Evolutionary conservation across 305 asterid genomes (phyloP).

Genomic region (Fraxinus greggii): DNA sequence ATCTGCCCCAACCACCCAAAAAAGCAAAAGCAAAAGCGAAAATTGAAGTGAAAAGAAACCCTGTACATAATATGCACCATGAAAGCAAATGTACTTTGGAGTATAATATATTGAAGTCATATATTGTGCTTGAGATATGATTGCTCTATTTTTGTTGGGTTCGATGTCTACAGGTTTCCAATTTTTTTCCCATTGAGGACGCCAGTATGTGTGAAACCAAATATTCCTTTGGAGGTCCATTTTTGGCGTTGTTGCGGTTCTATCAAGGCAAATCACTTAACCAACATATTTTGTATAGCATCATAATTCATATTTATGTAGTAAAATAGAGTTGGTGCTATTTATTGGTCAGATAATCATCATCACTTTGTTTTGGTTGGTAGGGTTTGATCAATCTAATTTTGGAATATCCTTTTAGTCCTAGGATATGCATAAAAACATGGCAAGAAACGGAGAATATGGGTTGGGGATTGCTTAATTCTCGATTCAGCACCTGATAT

Average conservation of each 20-base stretch:
- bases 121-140: not conserved
- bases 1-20: not conserved
- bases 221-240: slow-evolving; percentile 76
- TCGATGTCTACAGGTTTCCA: slow-evolving; percentile 64
- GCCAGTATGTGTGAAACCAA: slow-evolving; percentile 64
- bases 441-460: not conserved
- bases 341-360: not conserved
- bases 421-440: not conserved
- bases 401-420: not conserved
- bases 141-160: slow-evolving; percentile 18
- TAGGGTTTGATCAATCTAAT: not conserved
- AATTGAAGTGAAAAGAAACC: not conserved
- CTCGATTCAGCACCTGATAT: not conserved
- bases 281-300: slow-evolving; percentile 5
- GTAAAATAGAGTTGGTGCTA: not conserved
- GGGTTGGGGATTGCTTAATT: not conserved
- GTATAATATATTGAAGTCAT: not conserved
- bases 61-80: not conserved
- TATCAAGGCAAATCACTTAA: slow-evolving; percentile 59
- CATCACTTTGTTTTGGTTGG: not conserved
- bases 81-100: not conserved
- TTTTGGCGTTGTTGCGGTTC: slow-evolving; percentile 94
- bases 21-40: not conserved
- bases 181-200: slow-evolving; percentile 90
- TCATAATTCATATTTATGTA: not conserved